Percentiles rank a stretch among this genome's conserved stretches.
Conservation (phyloP, 371 early-diverging fungal genomes). For the Haplosporangium sp. region DNA sequence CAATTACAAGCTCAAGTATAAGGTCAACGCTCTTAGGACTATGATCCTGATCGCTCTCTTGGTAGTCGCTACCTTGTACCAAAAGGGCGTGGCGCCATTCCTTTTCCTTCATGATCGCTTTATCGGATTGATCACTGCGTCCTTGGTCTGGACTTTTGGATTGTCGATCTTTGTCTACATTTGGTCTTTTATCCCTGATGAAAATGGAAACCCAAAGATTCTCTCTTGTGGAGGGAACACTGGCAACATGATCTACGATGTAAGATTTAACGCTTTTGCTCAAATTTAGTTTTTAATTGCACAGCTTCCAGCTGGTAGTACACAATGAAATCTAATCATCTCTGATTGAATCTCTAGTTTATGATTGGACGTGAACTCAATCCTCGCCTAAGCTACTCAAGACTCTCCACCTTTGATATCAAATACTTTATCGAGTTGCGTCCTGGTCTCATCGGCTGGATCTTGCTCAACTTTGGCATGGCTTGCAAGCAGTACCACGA, state of each 20-base stretch:
- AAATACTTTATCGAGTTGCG: constrained; percentile 94
- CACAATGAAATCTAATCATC: neutral
- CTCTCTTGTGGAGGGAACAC: constrained; percentile 92
- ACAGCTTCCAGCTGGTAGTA: neutral
- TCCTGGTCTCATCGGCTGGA: constrained; percentile 90
- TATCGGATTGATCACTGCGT: constrained; percentile 76
- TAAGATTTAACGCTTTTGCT: constrained; percentile 36
- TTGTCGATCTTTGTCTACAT: constrained; percentile 80
- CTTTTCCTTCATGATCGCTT: constrained; percentile 83
- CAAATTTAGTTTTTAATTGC: neutral
- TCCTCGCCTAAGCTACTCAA: constrained; percentile 78
- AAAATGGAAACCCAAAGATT: constrained; percentile 61
- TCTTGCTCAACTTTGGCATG: constrained; percentile 79
- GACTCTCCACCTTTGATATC: constrained; percentile 76
- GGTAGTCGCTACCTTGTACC: constrained; percentile 50
- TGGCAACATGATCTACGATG: constrained; percentile 89
- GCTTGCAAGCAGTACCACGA: constrained; percentile 81
- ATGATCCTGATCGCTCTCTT: constrained; percentile 69
- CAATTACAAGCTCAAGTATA: constrained; percentile 56
- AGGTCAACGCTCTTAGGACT: constrained; percentile 63
- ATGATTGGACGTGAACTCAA: constrained; percentile 89
- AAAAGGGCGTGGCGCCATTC: constrained; percentile 70
- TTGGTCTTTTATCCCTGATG: constrained; percentile 74
- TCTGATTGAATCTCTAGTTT: constrained; percentile 54
- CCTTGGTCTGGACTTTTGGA: constrained; percentile 71